Base-by-base conservation (phyloP, 2,329 filamentous ascomycete genomes). In the Xylaria digitata region DNA sequence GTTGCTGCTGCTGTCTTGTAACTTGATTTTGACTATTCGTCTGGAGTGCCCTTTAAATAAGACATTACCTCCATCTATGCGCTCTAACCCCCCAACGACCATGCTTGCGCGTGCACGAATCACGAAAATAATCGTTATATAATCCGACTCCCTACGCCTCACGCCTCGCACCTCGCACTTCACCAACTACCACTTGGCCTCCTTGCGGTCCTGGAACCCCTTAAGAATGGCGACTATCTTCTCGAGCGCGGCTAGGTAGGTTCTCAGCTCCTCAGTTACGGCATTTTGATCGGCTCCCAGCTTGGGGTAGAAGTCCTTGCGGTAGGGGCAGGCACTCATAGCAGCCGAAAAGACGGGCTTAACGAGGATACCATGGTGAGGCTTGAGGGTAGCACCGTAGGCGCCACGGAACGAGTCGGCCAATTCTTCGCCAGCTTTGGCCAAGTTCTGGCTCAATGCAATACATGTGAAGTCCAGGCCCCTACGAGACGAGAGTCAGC, bases 401-500 rank as follows among this genome's bases (percentile, higher is more conserved):
- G 94, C 92, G 63, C 84, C 82, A 75, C 92, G 90, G 90, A 99
- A 99, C 54, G 94, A 97, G 72, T 88, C 86, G 67, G 92, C 86
- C 69, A 99, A 91, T 82, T 97, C 94, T 77, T 93, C 87, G 71
- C 79, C 73, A 61, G 87, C 77, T 76, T 91, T 89, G 76, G 85
- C 81, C 71, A 94, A 75, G 83, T 97, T 97, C 79, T 90, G 86
- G 77, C 89, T 88, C 70, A 99, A 89, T 67, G 92, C 92, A 79
- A 93, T 89, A 77, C 90, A 89, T 71, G 95, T 98, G 84, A 99
- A 99, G 78, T 97, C 93, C 76, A 98, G 92, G 67, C 92, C 96
- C 69, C 94, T 97, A 74, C 21, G 32, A 23, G 37, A 57, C 21
- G 23, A 45, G 65, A 68, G 66, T 55, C 59, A 55, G 54, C 61